These are phyloP conservation scores for Penicillium taxi DNA, from an alignment of 495 filamentous ascomycete species.

Conservation along the genomic window DNA sequence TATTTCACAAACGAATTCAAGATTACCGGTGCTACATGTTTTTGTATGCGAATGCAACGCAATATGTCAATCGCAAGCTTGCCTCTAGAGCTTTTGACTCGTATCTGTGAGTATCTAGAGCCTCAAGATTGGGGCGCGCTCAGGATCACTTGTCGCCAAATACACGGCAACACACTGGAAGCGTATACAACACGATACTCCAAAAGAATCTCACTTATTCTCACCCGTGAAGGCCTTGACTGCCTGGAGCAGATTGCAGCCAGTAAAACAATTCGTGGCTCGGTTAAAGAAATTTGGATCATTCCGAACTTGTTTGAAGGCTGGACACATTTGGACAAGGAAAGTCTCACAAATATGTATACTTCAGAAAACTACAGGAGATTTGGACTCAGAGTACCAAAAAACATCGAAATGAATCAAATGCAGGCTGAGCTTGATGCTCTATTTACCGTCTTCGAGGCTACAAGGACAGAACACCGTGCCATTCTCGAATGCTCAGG, in stretches of 20 bases:
- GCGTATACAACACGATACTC: conserved; percentile 5
- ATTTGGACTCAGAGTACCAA: not conserved
- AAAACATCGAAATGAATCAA: no score
- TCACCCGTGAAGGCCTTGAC: conserved; percentile 4
- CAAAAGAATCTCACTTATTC: conserved; percentile 2
- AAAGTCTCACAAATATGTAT: not conserved
- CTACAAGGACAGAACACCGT: conserved; percentile 2
- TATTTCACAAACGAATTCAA: not conserved
- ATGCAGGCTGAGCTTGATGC: not conserved
- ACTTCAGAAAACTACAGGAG: not conserved
- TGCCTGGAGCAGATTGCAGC: conserved; percentile 2
- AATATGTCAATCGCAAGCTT: conserved; percentile 5
- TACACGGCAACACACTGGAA: conserved; percentile 2
- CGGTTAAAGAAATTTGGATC: conserved; percentile 3
- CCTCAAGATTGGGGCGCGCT: conserved; percentile 4
- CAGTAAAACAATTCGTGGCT: not conserved
- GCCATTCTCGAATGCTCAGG: conserved; percentile 3
- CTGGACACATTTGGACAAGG: conserved; percentile 1
- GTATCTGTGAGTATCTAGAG: conserved; percentile 4
- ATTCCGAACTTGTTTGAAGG: conserved; percentile 2
- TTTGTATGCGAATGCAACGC: no score
- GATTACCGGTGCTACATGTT: not conserved
- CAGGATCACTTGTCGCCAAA: conserved; percentile 5
- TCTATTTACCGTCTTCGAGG: conserved; percentile 2
- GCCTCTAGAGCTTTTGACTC: conserved; percentile 3